These are phyloP conservation scores for Corniculantispora saksenae DNA, from an alignment of 2,329 filamentous ascomycete genomes.

Conservation along the genomic window DNA sequence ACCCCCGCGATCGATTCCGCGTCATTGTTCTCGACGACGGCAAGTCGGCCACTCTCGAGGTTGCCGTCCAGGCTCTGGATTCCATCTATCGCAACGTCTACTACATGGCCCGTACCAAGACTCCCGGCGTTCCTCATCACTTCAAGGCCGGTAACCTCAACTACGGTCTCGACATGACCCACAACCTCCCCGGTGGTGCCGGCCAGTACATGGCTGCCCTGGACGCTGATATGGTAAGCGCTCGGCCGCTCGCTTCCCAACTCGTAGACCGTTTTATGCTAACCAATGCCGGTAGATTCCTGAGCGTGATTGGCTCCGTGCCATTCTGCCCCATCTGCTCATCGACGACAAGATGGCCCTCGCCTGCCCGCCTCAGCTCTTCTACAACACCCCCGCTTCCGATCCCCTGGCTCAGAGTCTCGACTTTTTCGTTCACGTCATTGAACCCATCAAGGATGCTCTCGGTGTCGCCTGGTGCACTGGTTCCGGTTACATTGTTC, in stretches of 20 bases:
- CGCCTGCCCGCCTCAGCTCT: constrained; percentile 62
- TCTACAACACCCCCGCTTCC: constrained; percentile 61
- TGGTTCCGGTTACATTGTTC: constrained; percentile 63
- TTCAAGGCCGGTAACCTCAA: constrained; percentile 69
- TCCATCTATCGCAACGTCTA: constrained; percentile 49
- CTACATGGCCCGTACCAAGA: constrained; percentile 54
- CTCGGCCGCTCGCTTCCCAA: not conserved
- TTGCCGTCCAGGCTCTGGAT: constrained; percentile 38
- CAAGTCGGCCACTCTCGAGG: constrained; percentile 44
- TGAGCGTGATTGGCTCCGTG: constrained; percentile 60
- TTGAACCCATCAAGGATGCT: constrained; percentile 52
- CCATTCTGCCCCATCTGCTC: constrained; percentile 60
- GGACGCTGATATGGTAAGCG: constrained; percentile 63
- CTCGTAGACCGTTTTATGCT: too few relatives aligned
- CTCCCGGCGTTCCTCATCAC: constrained; percentile 51
- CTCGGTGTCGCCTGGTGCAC: constrained; percentile 62
- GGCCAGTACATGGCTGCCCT: constrained; percentile 62
- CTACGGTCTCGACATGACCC: constrained; percentile 54
- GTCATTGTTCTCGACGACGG: constrained; percentile 60
- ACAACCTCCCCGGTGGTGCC: constrained; percentile 54
- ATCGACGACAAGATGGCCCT: constrained; percentile 57
- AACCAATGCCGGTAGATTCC: constrained; percentile 47
- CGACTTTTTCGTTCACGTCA: constrained; percentile 58
- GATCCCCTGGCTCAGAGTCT: constrained; percentile 61
- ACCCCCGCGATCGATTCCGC: constrained; percentile 53